phyloP scores from a whole-genome alignment of 2,329 filamentous ascomycete species.

The Xylaria sp. region DNA sequence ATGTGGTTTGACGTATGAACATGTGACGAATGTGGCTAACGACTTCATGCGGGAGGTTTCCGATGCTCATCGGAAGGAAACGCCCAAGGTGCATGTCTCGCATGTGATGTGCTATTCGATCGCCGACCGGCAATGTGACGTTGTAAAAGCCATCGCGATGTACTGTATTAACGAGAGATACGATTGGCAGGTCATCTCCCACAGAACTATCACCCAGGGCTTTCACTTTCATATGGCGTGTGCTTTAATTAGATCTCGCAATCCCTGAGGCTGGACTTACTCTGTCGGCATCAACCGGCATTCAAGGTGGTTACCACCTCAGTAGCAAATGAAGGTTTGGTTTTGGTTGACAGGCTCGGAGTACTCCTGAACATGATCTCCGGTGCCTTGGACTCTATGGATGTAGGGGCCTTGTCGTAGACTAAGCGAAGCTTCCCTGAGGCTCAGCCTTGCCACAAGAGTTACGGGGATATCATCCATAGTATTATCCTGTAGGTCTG shows the following conservation, averaged over 20 bases:
- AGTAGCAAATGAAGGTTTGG: background rate
- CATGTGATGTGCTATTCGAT: background rate
- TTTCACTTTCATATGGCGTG: background rate
- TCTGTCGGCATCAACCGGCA: background rate
- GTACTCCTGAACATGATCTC: background rate
- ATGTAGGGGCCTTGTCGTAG: background rate
- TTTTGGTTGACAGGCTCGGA: background rate
- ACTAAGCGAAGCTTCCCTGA: conserved; percentile 17
- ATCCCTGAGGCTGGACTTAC: background rate
- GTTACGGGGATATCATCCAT: conserved; percentile 26
- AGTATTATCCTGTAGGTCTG: conserved; percentile 27
- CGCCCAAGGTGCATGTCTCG: too few species aligned
- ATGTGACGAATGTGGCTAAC: background rate
- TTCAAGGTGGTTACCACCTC: background rate
- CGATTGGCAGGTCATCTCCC: background rate
- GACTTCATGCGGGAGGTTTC: background rate
- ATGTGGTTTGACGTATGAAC: background rate
- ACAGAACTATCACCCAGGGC: background rate
- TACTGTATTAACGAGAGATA: background rate
- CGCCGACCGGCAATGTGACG: background rate
- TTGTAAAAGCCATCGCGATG: too few species aligned
- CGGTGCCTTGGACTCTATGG: background rate
- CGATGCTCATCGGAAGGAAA: background rate
- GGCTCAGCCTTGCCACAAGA: conserved; percentile 18
- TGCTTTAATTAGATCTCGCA: too few species aligned